Evolutionary conservation across 2,329 filamentous ascomycete genomes (phyloP), one percentile per base, ranked within the genome.

Genomic region (Purpureocillium lavendulum): DNA sequence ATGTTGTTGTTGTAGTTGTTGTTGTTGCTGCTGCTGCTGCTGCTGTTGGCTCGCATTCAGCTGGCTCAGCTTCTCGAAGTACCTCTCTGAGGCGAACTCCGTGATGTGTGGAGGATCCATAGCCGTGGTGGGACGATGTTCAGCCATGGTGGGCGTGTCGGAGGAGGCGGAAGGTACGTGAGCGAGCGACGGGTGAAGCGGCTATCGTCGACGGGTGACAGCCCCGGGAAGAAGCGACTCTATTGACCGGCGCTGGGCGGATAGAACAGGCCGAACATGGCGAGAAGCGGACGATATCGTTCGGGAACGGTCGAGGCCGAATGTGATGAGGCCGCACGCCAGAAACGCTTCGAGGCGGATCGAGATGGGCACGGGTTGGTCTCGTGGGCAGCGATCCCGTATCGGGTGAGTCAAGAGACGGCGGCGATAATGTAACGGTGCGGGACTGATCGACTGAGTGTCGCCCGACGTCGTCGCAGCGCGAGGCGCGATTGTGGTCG

Each of bases 11-110:
- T 64, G 62, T 46, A 8, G 26, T 29, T 29, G 26, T 12, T 29
- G 26, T 29, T 29, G 26, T 17, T 61, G 56, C 48, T 68, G 66
- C 14, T 61, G 62, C 26, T 61, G 56, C 48, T 68, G 66, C 14
- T 61, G 62, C 47, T 60, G 66, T 24, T 71, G 62, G 28, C 26
- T 44, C 54, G 66, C 69, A 55, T 61, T 73, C 49, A 64, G 69
- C 59, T 77, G 72, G 41, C 64, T 69, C 44, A 81, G 58, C 60
- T 82, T 82, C 40, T 71, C 70, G 48, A 80, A 77, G 54, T 79
- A 82, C 47, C 73, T 73, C 58, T 75, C 67, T 33, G 78, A 82
- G 45, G 76, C 78, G 60, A 82, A 82, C 57, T 82, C 78, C 44
- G 77, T 80, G 45, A 78, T 68, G 47, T 80, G 77, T 49, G 71